Base-by-base conservation (phyloP, 1,139 yeast genomes). In the Lodderomyces margitis region DNA sequence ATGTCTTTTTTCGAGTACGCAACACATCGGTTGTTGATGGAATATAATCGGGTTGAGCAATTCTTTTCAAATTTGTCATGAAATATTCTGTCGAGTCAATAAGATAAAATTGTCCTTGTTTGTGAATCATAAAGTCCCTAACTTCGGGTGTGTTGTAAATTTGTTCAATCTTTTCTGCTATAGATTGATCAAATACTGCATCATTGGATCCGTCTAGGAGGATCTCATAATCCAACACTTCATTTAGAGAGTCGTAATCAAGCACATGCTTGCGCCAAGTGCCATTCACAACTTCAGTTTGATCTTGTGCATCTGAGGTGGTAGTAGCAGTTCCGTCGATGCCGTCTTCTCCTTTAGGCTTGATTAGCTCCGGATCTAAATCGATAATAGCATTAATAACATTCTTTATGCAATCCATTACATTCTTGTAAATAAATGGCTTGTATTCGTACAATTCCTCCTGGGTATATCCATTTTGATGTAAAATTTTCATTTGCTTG, bases 11-110 rank as follows among this genome's bases (percentile, higher is more conserved):
- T 66, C 98, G 81, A 9, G 96, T 88, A 50, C 95, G 75, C 49
- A 89, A 72, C 34, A 89, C 81, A 64, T 89, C 98, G 40, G 81
- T 78, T 19, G 79, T 83, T 17, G 77, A 75, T 2, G 97, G 97
- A 14, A 81, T 57, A 59, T 86, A 89, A 45, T 76, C 74, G 1
- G 75, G 70, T 17, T 68, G 59, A 3, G 83, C 66, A 38, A 89
- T 83, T 50, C 96, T 71, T 27, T 71, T 73, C 36, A 88, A 62
- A 55, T 83, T 83, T 27, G 80, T 75, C 53, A 88, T 76, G 58
- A 89, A 88, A 60, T 91, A 91, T 42, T 75, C 72, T 1, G 96
- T 91, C 5, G 95, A 87, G 59, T 91, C 98, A 75, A 88, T 81
- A 39, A 91, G 68, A 59, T 89, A 89, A 55, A 88, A 89, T 45